Evolutionary conservation across 129 eudicot genomes (phyloP).

Genomic region (Silybum marianum): DNA sequence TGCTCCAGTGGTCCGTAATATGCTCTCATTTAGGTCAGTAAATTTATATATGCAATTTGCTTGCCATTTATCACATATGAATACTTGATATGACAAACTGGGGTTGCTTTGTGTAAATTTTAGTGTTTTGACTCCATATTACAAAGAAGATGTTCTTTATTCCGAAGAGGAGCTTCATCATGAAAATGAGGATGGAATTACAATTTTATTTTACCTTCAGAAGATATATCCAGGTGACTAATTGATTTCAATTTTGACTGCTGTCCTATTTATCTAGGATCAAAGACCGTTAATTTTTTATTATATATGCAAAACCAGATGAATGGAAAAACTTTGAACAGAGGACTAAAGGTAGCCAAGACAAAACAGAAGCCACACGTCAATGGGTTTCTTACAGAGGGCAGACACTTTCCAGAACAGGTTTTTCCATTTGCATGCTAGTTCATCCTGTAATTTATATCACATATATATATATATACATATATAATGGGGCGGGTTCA

Average conservation of each 20-base stretch:
- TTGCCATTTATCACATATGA: not conserved
- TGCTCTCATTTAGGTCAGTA: constrained; percentile 97
- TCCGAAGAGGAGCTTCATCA: constrained; percentile 71
- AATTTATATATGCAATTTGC: not conserved
- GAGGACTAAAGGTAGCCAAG: constrained; percentile 47
- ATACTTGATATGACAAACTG: constrained; percentile 2
- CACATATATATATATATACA: too few species aligned
- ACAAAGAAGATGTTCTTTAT: constrained; percentile 90
- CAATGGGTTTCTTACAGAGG: constrained; percentile 99
- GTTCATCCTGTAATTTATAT: not conserved
- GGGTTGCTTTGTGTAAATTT: constrained; percentile 19
- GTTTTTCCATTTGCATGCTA: constrained; percentile 39
- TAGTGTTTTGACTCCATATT: constrained; percentile 97
- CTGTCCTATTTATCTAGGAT: constrained; percentile 6
- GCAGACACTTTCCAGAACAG: constrained; percentile 98
- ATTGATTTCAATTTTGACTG: constrained; percentile 7
- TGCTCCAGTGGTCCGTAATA: constrained; percentile 95
- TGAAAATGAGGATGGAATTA: constrained; percentile 96
- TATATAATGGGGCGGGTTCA: too few species aligned
- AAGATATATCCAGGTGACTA: constrained; percentile 93
- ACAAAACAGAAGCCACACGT: constrained; percentile 57
- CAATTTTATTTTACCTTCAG: constrained; percentile 87
- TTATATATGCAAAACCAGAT: constrained; percentile 49
- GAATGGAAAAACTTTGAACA: constrained; percentile 79
- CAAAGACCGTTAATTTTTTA: constrained; percentile 13